Base-by-base conservation (phyloP, 192 early-diverging fungal genomes). In the Lunasporangiospora selenospora region DNA sequence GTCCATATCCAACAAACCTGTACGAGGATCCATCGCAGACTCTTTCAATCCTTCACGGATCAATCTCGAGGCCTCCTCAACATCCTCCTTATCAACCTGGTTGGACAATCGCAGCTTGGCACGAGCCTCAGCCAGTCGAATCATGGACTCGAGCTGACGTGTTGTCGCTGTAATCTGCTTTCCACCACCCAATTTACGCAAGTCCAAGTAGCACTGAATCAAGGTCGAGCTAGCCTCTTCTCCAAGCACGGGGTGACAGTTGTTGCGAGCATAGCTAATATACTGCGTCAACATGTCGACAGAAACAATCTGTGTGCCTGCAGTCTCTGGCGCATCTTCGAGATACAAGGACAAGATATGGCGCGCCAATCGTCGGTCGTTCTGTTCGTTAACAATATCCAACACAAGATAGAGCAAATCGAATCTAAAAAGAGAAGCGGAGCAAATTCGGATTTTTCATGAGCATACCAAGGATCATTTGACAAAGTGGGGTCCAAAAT, bases 91-190 rank as follows among this genome's bases (percentile, higher is more conserved):
- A 7, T 95, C 92, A 5, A 99, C 97, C 1, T 59, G 62, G 10
- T 70, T 39, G 15, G 92, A 89, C 9, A 98, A 67, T 26, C 96
- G 80, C 92, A 98, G 90, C 46, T 88, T 86, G 52, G 97, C 97
- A 53, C 94, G 91, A 3, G 94, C 96, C 64, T 99, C 96, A 13
- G 93, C 65, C 75, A 99, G 82, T 45, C 96, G 91, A 75, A 98
- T 96, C 95, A 99, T 97, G 6, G 93, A 95, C 82, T 97, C 97
- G 9, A 98, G 84, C 75, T 98, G 95, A 44, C 96, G 83, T 3
- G 95, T 96, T 0, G 96, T 99, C 3, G 95, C 95, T 0, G 95
- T 93, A n/a, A 93, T 83, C 16, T 88, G 82, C 30, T 85, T 85
- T 61, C 75, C 80, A 58, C 71, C 81, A 0, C 95, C 96, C 52